Base-by-base conservation (phyloP, 129 eudicot species). In the Helichrysum umbraculigerum region DNA sequence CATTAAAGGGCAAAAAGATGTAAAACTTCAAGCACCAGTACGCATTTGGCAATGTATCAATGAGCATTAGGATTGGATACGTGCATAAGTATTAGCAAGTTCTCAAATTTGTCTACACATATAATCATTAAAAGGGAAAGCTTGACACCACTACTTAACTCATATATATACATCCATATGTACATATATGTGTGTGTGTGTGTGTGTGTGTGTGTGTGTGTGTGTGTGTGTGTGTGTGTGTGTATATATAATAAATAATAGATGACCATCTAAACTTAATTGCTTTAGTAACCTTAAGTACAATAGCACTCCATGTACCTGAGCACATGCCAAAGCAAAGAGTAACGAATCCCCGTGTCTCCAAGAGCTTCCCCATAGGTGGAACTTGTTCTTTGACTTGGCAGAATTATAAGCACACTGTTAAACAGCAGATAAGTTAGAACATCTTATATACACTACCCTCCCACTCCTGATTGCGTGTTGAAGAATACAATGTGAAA, bases 361-460 rank as follows among this genome's bases (percentile, higher is more conserved):
- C 99, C 96, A 91, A 73, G 89, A 90, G 79, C 96, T 94, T 82
- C 97, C 99, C 96, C 93, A 91, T 9, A 91, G 79, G 70, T 91
- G 97, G 80, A 94, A 91, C 84, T 87, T 89, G 84, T 94, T 89
- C 89, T 94, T 91, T 25, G 97, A 84, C 76, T 94, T 94, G 20
- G 99, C 99, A 37, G 99, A 94, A 82, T 94, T 94, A 80, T 94
- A 94, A 58, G 94, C 96, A 86, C 97, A 91, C 99, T 94, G 87
- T 66, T 67, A 61, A 72, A 79, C 54, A 59, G 66, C n/a, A 68
- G 75, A 60, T 11, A 42, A 57, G 66, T 83, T 74, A 85, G 76
- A 75, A 10, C 60, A 35, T 50, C 70, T 29, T 63, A 52, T 52
- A 52, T 60, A 69, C 29, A 11, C 8, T 32, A 37, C 21, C 32